These are phyloP conservation scores for Yarrowia sp. DNA, from an alignment of 805 yeast species.

Conservation along the genomic window DNA sequence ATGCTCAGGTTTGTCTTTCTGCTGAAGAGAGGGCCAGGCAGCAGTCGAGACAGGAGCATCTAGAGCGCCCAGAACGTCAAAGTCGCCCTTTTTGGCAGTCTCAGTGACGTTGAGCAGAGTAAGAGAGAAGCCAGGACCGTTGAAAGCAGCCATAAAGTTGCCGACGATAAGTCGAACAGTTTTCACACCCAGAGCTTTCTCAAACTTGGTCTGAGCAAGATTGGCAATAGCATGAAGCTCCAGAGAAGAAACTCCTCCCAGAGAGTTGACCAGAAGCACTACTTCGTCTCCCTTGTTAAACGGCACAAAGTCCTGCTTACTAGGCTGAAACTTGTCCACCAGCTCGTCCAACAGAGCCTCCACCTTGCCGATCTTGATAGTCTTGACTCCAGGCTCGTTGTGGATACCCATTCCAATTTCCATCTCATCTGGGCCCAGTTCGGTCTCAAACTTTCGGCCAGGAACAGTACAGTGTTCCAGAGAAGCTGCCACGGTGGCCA, in stretches of 20 bases:
- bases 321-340: conserved; percentile 65
- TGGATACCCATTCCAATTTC: conserved; percentile 96
- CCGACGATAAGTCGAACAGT: conserved; percentile 74
- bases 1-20: conserved; percentile 17
- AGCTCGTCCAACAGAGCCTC: conserved; percentile 54
- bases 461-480: conserved; percentile 89
- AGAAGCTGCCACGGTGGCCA: conserved; percentile 87
- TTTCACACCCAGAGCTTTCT: conserved; percentile 48
- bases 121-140: conserved; percentile 87
- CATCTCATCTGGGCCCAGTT: conserved; percentile 58
- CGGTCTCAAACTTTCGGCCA: conserved; percentile 59
- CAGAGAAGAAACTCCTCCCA: conserved; percentile 84
- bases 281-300: conserved; percentile 62
- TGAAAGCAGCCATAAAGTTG: conserved; percentile 81
- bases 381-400: conserved; percentile 83
- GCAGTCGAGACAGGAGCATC: conserved; percentile 76
- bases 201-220: conserved; percentile 52
- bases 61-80: conserved; percentile 50
- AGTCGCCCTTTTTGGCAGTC: conserved; percentile 42
- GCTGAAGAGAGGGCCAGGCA: conserved; percentile 54
- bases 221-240: conserved; percentile 72
- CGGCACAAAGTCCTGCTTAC: conserved; percentile 76
- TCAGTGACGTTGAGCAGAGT: conserved; percentile 70
- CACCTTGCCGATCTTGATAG: conserved; percentile 62
- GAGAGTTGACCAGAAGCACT: conserved; percentile 70